Evolutionary conservation across 257 asterid species (phyloP), one percentile per base, ranked within the genome.

Genomic region (Paulownia fortunei): DNA sequence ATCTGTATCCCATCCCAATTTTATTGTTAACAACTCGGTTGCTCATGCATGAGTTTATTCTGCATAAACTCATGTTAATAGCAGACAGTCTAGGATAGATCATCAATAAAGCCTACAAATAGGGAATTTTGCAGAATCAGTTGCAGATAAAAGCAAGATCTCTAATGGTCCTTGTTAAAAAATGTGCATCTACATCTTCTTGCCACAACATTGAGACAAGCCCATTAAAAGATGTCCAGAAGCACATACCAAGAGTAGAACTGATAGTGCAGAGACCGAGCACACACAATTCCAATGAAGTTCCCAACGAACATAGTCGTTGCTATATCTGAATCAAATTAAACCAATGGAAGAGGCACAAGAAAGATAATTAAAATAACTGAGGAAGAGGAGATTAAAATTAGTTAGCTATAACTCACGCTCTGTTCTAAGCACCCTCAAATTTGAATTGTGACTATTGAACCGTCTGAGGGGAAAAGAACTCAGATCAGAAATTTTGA

Each of bases 221-320:
- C 21, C 23, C 46, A 30, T 21, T 58, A 58, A 69, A 44, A 30
- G 27, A 69, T 70, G 60, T 37, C 18, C 46, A 49, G 27, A 69
- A 52, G 49, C 39, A 70, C 82, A 55, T 76, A 92, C 99, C 99
- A 94, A 81, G 99, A 89, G 80, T 91, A 92, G 82, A 92, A 94
- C 85, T 92, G 99, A 86, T 92, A 94, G 72, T 92, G 99, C 83
- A 94, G 90, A 81, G 99, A 94, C 49, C 97, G 89, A 36, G 99
- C 98, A 90, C 91, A 92, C 46, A 92, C 81, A 69, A 92, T 88
- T 79, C 99, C 99, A 13, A 92, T 86, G 84, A 94, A 94, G 80
- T 94, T 94, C 80, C 98, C 98, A 51, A 86, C 94, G 82, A 94
- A 92, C 92, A 94, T 65, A 63, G 93, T 86, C 0, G 96, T 88